Conservation (phyloP, 2,329 filamentous ascomycete species). For the Metarhizium album region DNA sequence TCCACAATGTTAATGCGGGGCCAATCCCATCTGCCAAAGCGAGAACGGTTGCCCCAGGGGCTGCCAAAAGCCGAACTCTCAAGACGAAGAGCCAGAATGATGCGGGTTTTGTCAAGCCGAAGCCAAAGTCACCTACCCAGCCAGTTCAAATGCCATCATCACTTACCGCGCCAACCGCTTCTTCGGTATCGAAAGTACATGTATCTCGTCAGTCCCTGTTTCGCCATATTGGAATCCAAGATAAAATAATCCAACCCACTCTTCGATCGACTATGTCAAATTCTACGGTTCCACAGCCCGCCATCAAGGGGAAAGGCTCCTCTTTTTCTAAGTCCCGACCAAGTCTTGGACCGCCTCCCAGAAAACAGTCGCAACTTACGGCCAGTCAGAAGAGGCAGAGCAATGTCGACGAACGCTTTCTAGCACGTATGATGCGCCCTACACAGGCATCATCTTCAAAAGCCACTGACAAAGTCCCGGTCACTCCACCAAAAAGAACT, state of each 20-base stretch:
- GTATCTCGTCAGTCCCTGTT: conserved; percentile 14
- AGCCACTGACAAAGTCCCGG: conserved; percentile 48
- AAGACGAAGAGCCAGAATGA: conserved; percentile 27
- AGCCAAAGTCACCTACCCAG: conserved; percentile 57
- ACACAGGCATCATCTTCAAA: conserved; percentile 61
- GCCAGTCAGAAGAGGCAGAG: conserved; percentile 27
- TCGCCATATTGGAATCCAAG: conserved; percentile 23
- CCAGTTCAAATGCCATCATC: conserved; percentile 56
- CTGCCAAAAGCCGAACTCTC: conserved; percentile 32
- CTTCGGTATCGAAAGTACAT: conserved; percentile 52
- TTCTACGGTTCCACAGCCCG: conserved; percentile 3
- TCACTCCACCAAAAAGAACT: conserved; percentile 37
- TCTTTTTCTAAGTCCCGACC: conserved; percentile 34
- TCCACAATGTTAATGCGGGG: conserved; percentile 7
- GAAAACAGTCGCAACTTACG: conserved; percentile 26
- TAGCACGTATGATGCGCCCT: conserved; percentile 74
- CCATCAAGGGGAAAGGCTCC: conserved; percentile 35
- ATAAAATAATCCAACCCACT: conserved; percentile 13
- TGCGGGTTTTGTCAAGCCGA: conserved; percentile 43
- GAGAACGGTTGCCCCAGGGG: conserved; percentile 21
- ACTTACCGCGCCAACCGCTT: conserved; percentile 57
- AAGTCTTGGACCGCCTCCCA: conserved; percentile 48
- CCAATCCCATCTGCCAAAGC: conserved; percentile 7
- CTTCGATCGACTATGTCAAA: conserved; percentile 14
- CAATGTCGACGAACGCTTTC: conserved; percentile 57